Evolutionary conservation across 441 rosid species (phyloP), one percentile per base, ranked within the genome.

Genomic region (Croton setiger): DNA sequence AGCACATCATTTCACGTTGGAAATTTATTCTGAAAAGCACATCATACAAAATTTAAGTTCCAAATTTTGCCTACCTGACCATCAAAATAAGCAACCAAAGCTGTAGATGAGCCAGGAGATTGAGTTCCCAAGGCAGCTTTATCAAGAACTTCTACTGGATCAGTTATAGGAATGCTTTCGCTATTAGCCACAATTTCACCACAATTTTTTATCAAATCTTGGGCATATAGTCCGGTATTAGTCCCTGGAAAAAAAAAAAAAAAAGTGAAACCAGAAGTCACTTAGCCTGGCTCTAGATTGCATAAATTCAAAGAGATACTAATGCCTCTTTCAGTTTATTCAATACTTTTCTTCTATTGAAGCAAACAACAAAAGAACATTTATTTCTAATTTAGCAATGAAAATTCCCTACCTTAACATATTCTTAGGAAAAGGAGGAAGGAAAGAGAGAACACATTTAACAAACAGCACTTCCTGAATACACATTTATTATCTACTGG

Each of bases 41-140:
- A n/a, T n/a, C n/a, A n/a, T n/a, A n/a, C n/a, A n/a, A n/a, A n/a
- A 37, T 47, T 57, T 43, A 62, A 20, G 62, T 27, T 63, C 43
- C 52, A 53, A 64, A 20, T 53, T 33, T 27, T 70, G 18, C 72
- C 63, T 81, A 92, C 98, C 90, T 75, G 86, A 68, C 81, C 81
- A 62, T 85, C 84, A 61, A 90, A 86, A 75, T 73, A 83, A 69
- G 93, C 93, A 61, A 92, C 75, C 78, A 92, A 78, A 70, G 81
- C 87, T 20, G 97, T 88, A 15, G 90, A 90, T 59, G 79, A 83
- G 72, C 96, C 98, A 66, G 61, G 70, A 63, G 88, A 82, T 41
- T 76, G 74, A 17, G 91, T 81, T 78, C 64, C 85, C 49, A 64
- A 75, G 69, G 75, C 85, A 83, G 93, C 86, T 85, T 70, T 82